Conservation (phyloP, 1,284 basidiomycete species). For the Apiotrichum veenhuisii region DNA sequence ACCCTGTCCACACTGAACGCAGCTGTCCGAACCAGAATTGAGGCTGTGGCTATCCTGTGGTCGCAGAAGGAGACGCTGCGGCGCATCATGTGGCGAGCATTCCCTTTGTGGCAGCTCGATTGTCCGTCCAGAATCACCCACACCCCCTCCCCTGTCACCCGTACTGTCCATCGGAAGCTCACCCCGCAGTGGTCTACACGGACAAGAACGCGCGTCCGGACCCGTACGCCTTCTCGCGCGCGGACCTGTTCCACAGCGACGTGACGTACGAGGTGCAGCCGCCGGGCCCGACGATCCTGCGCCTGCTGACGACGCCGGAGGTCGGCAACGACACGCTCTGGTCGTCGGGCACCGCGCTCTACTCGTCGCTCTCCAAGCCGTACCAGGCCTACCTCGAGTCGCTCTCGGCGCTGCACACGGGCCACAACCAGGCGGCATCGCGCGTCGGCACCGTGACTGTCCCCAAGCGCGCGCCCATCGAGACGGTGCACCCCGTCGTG, state of each 20-base stretch:
- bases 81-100: too few relatives aligned
- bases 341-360: conserved; percentile 59
- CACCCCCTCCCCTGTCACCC: background rate
- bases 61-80: too few relatives aligned
- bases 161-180: too few relatives aligned
- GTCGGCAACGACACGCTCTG: conserved; percentile 72
- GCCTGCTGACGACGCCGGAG: conserved; percentile 64
- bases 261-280: conserved; percentile 77
- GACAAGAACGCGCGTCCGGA: conserved; percentile 66
- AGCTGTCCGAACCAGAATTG: too few relatives aligned
- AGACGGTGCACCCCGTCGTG: conserved; percentile 56
- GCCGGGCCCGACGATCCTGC: conserved; percentile 78
- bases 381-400: conserved; percentile 65
- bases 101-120: too few relatives aligned
- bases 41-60: too few relatives aligned
- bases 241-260: conserved; percentile 75
- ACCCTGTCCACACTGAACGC: too few relatives aligned
- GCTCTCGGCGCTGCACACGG: conserved; percentile 65
- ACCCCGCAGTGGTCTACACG: conserved; percentile 46
- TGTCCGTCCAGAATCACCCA: background rate
- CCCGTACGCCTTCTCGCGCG: conserved; percentile 63
- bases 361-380: conserved; percentile 63
- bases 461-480: conserved; percentile 65
- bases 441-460: conserved; percentile 60
- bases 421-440: conserved; percentile 60